Evolutionary conservation across 176 grass and related monocot genomes (phyloP), one percentile per base, ranked within the genome.

Genomic region (Musa beccarii): DNA sequence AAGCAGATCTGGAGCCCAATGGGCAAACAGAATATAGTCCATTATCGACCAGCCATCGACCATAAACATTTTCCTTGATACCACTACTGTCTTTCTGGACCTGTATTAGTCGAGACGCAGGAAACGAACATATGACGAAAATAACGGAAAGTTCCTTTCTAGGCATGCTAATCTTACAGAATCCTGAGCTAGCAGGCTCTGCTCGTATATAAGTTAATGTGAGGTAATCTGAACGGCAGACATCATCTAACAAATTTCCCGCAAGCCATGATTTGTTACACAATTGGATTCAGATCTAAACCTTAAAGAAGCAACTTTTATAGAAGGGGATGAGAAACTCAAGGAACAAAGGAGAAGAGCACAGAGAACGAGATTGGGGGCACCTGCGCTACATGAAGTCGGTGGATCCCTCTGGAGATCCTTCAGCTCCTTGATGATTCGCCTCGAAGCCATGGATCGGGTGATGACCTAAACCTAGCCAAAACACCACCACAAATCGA

Each of bases 371-470:
- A 49, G 43, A 50, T 49, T 1, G 17, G n/a, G 23, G 23, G 34
- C 7, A 69, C 67, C 67, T 69, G 67, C 67, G 67, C 68, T 70
- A 15, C 68, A 70, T 5, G 68, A 70, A 51, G 68, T 70, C 14
- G 68, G 68, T 17, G 68, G 68, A 11, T 70, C 68, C 24, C 15
- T 70, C 68, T 70, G 68, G 16, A 70, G 68, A 70, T 70, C 68
- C 68, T 70, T 70, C 15, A 70, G 43, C 43, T 70, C 68, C 68
- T 70, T 70, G 68, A 70, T 70, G 68, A 70, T 70, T 10, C 68
- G 68, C 28, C 68, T 70, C 15, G 68, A 70, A 70, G 68, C 34
- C 68, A 70, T 70, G 68, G 17, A 49, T 19, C 51, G 2, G 34
- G 15, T 16, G 67, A 69, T 51, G 28, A 69, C 67, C 67, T 51